A percentile compares a stretch with the other conserved stretches of the same genome.
These are phyloP conservation scores for Ophiostoma pallidulum DNA, from an alignment of 2,329 filamentous ascomycete species.

Conservation along the genomic window DNA sequence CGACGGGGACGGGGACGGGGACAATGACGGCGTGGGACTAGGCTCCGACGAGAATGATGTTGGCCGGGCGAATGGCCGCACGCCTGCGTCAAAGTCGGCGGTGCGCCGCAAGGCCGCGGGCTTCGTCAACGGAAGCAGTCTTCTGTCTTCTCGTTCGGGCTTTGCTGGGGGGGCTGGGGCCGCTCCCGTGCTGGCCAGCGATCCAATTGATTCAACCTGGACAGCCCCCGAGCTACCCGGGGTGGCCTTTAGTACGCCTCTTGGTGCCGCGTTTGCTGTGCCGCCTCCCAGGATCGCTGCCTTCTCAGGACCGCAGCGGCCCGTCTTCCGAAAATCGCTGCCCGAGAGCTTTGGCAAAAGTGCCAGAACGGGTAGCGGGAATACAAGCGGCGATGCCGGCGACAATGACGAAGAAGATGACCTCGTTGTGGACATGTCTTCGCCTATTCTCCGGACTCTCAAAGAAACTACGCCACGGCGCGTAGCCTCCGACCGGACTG, in stretches of 20 bases:
- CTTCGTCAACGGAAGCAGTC: not conserved
- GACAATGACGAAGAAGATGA: conserved; percentile 22
- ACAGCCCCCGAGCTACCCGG: conserved; percentile 26
- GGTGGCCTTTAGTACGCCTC: conserved; percentile 13
- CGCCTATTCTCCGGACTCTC: conserved; percentile 1
- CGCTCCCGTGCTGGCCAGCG: not conserved
- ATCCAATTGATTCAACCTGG: conserved; percentile 29
- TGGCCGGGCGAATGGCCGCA: no score
- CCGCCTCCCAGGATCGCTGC: not conserved
- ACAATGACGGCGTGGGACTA: not conserved
- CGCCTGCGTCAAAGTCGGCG: no score
- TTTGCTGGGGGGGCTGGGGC: no score
- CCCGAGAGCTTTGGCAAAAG: not conserved
- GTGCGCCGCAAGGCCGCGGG: not conserved
- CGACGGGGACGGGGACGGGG: not conserved
- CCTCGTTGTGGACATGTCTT: not conserved
- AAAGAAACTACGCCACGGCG: no score
- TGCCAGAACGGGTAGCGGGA: not conserved
- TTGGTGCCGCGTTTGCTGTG: not conserved
- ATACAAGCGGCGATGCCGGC: conserved; percentile 16
- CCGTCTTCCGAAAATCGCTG: conserved; percentile 5
- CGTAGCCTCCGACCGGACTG: not conserved
- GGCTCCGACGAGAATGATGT: no score
- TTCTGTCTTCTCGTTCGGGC: not conserved
- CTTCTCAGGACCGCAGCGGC: not conserved